These are phyloP conservation scores for Euphrasia arctica DNA, from an alignment of 305 asterid genomes.

Conservation along the genomic window DNA sequence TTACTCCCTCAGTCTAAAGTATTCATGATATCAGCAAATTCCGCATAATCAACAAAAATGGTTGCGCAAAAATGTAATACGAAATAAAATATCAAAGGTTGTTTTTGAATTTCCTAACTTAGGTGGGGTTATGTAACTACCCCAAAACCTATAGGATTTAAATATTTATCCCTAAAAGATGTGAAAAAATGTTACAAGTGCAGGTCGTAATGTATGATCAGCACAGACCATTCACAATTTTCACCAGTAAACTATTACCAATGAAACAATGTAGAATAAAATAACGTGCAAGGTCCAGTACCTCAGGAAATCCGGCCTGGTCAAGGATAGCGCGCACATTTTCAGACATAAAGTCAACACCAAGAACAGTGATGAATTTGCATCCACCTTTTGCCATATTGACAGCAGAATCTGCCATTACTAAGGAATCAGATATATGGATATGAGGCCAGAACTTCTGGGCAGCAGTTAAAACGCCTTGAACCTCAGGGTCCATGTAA, in stretches of 20 bases:
- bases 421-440: conserved; percentile 91
- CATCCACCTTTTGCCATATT: conserved; percentile 93
- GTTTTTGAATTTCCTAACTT: not conserved
- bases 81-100: not conserved
- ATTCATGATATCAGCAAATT: not conserved
- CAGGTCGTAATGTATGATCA: not conserved
- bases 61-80: not conserved
- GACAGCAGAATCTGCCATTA: conserved; percentile 99
- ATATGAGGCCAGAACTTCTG: conserved; percentile 96
- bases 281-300: conserved; percentile 26
- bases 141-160: no score
- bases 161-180: not conserved
- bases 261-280: not conserved
- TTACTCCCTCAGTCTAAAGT: not conserved
- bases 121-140: not conserved
- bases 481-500: conserved; percentile 99
- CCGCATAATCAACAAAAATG: not conserved
- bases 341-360: conserved; percentile 98
- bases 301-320: conserved; percentile 91
- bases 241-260: not conserved
- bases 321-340: conserved; percentile 96
- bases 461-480: conserved; percentile 94
- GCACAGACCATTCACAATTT: not conserved
- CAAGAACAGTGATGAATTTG: conserved; percentile 77
- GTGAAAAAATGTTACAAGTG: not conserved